These are phyloP conservation scores for Yamadazyma aaseri DNA, from an alignment of 1,139 yeast species.

Conservation along the genomic window DNA sequence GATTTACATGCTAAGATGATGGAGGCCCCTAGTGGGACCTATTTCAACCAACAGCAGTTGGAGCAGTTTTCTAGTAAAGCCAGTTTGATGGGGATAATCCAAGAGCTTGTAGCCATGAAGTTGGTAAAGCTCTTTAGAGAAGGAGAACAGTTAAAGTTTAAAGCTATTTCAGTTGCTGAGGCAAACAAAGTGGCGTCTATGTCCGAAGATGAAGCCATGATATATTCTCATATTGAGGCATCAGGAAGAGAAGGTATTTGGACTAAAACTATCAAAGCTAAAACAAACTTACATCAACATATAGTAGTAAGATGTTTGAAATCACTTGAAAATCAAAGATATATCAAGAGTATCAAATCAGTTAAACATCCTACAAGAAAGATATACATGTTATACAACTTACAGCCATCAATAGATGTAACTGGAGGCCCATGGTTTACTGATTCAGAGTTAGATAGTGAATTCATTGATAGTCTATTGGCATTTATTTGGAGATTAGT, in stretches of 20 bases:
- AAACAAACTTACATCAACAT: constrained; percentile 90
- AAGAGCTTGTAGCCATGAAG: constrained; percentile 62
- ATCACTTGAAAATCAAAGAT: constrained; percentile 76
- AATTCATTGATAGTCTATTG: constrained; percentile 80
- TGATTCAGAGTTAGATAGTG: constrained; percentile 91
- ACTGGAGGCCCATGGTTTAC: constrained; percentile 99
- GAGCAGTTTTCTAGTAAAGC: constrained; percentile 34
- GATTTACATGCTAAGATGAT: constrained; percentile 61
- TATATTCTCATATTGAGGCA: constrained; percentile 87
- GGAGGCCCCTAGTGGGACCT: constrained; percentile 41
- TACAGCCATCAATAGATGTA: constrained; percentile 92
- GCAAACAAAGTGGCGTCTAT: constrained; percentile 72
- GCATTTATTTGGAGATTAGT: constrained; percentile 88
- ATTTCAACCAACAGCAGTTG: constrained; percentile 59
- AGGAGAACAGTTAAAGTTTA: constrained; percentile 68
- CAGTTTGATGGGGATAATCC: constrained; percentile 53
- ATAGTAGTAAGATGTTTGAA: constrained; percentile 86
- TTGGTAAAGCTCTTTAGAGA: constrained; percentile 66
- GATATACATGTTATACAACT: constrained; percentile 88
- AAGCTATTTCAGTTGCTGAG: constrained; percentile 64
- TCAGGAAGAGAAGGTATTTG: constrained; percentile 95
- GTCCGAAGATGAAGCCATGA: constrained; percentile 87
- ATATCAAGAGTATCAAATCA: constrained; percentile 85
- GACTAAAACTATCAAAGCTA: constrained; percentile 91
- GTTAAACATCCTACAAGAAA: constrained; percentile 97